Evolutionary conservation across 1,284 basidiomycete species (phyloP).

Genomic region (Anthracocystis walkeri): DNA sequence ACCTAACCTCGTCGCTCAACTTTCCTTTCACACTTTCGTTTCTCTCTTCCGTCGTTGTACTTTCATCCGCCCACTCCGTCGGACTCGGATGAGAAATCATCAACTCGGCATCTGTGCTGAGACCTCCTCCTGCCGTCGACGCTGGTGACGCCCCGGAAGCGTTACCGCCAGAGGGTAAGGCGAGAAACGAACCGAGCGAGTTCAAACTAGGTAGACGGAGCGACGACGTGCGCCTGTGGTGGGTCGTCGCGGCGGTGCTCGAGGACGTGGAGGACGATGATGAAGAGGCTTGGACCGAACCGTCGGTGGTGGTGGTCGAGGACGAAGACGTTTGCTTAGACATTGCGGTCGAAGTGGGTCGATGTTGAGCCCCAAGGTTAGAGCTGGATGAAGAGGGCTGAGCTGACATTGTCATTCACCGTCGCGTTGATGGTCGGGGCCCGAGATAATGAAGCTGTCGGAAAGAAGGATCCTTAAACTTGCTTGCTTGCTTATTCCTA

Average conservation of each 20-base stretch:
- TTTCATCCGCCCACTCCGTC: constrained; percentile 42
- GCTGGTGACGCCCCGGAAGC: constrained; percentile 13
- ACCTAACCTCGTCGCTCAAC: constrained; percentile 30
- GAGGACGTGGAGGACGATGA: not conserved
- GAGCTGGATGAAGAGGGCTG: no score
- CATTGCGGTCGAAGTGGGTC: not conserved
- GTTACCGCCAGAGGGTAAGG: constrained; percentile 7
- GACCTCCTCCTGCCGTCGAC: not conserved
- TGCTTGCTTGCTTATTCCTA: no score
- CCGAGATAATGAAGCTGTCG: no score
- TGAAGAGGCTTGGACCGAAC: not conserved
- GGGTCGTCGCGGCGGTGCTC: not conserved
- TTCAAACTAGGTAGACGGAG: constrained; percentile 28
- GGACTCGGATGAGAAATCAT: constrained; percentile 36
- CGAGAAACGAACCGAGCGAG: constrained; percentile 46
- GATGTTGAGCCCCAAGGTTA: no score
- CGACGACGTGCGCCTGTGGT: constrained; percentile 34
- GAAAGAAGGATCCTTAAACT: no score
- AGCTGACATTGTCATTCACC: no score
- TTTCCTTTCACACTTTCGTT: not conserved
- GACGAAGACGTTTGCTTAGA: not conserved
- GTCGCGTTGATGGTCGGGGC: no score
- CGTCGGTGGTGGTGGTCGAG: no score
- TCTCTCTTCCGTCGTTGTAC: no score
- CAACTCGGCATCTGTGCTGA: constrained; percentile 44